These are phyloP conservation scores for Paecilomyces niveus DNA, from an alignment of 2,329 filamentous ascomycete species.

Conservation along the genomic window DNA sequence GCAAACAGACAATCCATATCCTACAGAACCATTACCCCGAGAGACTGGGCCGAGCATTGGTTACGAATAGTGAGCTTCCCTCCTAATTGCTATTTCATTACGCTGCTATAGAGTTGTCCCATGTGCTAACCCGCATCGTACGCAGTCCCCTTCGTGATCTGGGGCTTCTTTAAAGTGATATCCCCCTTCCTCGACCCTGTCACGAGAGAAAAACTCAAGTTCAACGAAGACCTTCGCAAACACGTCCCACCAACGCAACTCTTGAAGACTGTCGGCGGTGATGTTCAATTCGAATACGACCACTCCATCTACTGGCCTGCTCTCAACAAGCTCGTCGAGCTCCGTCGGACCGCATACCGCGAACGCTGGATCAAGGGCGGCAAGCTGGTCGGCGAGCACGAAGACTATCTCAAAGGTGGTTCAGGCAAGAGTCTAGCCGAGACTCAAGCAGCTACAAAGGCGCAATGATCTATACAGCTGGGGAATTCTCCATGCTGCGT, in stretches of 20 bases:
- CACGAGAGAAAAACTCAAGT: slow-evolving; percentile 91
- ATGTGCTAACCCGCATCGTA: neutral
- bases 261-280: slow-evolving; percentile 69
- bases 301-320: slow-evolving; percentile 86
- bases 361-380: slow-evolving; percentile 74
- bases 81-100: neutral
- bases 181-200: slow-evolving; percentile 93
- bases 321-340: slow-evolving; percentile 62
- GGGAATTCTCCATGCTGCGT: too few species aligned
- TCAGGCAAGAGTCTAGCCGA: slow-evolving; percentile 30
- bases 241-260: slow-evolving; percentile 79
- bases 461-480: neutral
- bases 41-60: slow-evolving; percentile 76
- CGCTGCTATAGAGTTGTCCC: slow-evolving; percentile 1
- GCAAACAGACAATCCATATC: slow-evolving; percentile 78
- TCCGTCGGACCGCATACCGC: slow-evolving; percentile 55
- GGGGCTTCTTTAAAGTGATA: slow-evolving; percentile 93
- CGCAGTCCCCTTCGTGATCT: slow-evolving; percentile 80
- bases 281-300: slow-evolving; percentile 85
- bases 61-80: slow-evolving; percentile 66
- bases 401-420: slow-evolving; percentile 79
- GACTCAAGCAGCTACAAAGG: neutral
- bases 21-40: slow-evolving; percentile 96
- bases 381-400: slow-evolving; percentile 75
- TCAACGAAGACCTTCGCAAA: slow-evolving; percentile 82